A percentile compares a stretch with the other conserved stretches of the same genome.
phyloP scores from a whole-genome alignment of 257 asterid genomes.

The Craterostigma plantagineum region DNA sequence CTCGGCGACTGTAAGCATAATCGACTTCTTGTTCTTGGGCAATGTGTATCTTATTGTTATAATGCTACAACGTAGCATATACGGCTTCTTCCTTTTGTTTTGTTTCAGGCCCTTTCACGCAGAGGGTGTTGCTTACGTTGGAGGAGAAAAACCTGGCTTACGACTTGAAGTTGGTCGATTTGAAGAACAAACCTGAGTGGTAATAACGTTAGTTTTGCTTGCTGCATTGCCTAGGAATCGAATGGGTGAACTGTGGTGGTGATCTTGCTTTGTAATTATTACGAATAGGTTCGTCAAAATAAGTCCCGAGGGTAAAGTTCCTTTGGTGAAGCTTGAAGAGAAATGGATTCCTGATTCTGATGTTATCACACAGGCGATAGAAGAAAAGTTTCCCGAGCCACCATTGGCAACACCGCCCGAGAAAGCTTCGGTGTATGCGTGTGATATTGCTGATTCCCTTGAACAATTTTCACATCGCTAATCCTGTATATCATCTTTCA shows the following conservation, averaged over 20 bases:
- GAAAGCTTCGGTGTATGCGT: slow-evolving; percentile 69
- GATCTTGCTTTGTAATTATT: slow-evolving; percentile 1
- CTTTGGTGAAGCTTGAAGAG: slow-evolving; percentile 70
- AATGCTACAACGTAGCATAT: too few species aligned
- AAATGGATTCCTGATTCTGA: slow-evolving; percentile 92
- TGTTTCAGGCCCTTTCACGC: slow-evolving; percentile 74
- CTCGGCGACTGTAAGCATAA: slow-evolving; percentile 77
- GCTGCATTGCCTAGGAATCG: not conserved
- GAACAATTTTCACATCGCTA: not conserved
- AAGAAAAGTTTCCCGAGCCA: slow-evolving; percentile 80
- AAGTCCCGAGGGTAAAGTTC: slow-evolving; percentile 91
- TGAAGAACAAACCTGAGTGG: slow-evolving; percentile 85
- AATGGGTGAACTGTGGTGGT: not conserved
- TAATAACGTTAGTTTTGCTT: slow-evolving; percentile 9
- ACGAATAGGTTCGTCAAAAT: slow-evolving; percentile 43
- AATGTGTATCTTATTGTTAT: too few species aligned
- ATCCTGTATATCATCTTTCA: too few species aligned
- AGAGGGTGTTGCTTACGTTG: slow-evolving; percentile 71
- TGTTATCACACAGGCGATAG: slow-evolving; percentile 69
- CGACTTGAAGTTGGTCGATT: slow-evolving; percentile 62
- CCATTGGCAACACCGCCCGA: slow-evolving; percentile 69
- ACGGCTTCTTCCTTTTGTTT: too few species aligned
- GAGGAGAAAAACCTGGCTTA: slow-evolving; percentile 84
- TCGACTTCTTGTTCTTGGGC: too few species aligned
- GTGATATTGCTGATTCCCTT: slow-evolving; percentile 4